These are phyloP conservation scores for Heterobasidion occidentale DNA, from an alignment of 1,284 basidiomycete species.

Conservation along the genomic window DNA sequence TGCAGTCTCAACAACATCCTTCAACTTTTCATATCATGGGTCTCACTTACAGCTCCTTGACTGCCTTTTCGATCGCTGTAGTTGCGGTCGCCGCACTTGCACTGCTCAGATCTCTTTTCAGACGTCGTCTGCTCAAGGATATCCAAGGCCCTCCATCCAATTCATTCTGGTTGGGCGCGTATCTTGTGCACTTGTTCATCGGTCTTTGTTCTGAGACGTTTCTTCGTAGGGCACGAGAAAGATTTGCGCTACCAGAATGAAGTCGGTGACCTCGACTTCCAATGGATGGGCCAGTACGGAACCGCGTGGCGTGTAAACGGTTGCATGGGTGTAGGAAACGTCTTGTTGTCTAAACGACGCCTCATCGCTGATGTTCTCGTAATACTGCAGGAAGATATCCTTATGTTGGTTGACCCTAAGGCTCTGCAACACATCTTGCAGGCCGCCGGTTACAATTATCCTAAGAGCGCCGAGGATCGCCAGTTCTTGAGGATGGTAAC, in stretches of 20 bases:
- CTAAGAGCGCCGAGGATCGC: slow-evolving; percentile 19
- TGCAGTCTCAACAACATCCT: not conserved
- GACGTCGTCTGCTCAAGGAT: not conserved
- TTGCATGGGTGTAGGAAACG: slow-evolving; percentile 1
- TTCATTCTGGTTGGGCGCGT: slow-evolving; percentile 3
- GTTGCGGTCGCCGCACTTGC: not conserved
- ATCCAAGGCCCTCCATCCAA: not conserved
- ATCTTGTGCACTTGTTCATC: not conserved
- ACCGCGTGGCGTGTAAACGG: slow-evolving; percentile 7
- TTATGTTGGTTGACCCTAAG: slow-evolving; percentile 32
- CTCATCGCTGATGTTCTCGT: not conserved
- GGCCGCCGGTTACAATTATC: slow-evolving; percentile 29
- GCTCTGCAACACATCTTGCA: slow-evolving; percentile 34
- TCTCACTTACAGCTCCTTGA: not conserved
- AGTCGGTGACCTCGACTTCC: slow-evolving; percentile 4
- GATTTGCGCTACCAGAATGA: slow-evolving; percentile 1
- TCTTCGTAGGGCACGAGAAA: not conserved
- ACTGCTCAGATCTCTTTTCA: not conserved
- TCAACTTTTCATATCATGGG: not conserved
- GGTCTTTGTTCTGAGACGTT: not conserved
- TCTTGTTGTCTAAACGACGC: not conserved
- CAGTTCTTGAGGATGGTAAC: slow-evolving; percentile 4
- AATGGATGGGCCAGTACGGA: slow-evolving; percentile 5
- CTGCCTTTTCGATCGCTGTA: not conserved
- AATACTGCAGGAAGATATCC: slow-evolving; percentile 27